A percentile compares a stretch with the other conserved stretches of the same genome.
Evolutionary conservation across 805 yeast species (phyloP).

Genomic region (Yamadazyma laniorum): DNA sequence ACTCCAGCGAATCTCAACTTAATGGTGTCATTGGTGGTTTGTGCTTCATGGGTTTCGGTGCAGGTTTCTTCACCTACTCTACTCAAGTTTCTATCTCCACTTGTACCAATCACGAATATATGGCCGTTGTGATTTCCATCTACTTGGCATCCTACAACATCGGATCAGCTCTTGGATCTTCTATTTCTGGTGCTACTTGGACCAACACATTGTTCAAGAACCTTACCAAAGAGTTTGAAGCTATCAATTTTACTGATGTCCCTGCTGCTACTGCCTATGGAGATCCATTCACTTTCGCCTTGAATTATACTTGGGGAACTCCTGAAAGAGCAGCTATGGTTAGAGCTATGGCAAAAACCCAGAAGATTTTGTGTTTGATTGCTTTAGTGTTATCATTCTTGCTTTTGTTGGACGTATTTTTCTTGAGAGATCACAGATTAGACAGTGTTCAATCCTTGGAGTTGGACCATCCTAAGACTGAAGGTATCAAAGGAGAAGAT

Average conservation of each 20-base stretch:
- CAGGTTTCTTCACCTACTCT: slow-evolving; percentile 68
- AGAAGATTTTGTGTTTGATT: slow-evolving; percentile 54
- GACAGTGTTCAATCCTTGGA: slow-evolving; percentile 30
- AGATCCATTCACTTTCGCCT: slow-evolving; percentile 51
- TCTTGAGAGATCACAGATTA: slow-evolving; percentile 54
- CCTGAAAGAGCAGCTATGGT: slow-evolving; percentile 59
- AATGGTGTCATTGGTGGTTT: slow-evolving; percentile 65
- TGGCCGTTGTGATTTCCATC: slow-evolving; percentile 60
- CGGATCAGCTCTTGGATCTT: slow-evolving; percentile 62
- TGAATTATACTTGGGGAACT: slow-evolving; percentile 57
- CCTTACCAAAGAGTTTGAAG: slow-evolving; percentile 30
- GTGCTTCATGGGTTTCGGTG: slow-evolving; percentile 68
- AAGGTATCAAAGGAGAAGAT: slow-evolving; percentile 17
- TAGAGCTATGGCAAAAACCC: slow-evolving; percentile 56
- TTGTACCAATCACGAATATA: slow-evolving; percentile 56
- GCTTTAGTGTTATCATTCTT: slow-evolving; percentile 57
- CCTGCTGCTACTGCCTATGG: slow-evolving; percentile 28
- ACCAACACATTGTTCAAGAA: slow-evolving; percentile 53
- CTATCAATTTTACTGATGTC: slow-evolving; percentile 24
- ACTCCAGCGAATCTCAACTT: slow-evolving; percentile 16
- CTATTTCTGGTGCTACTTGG: slow-evolving; percentile 73
- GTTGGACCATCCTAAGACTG: slow-evolving; percentile 15
- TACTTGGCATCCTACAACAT: slow-evolving; percentile 57
- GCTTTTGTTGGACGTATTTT: slow-evolving; percentile 44
- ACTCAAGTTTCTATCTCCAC: slow-evolving; percentile 62